Base-by-base conservation (phyloP, 2,329 filamentous ascomycete genomes). In the Sclerotinia trifoliorum region DNA sequence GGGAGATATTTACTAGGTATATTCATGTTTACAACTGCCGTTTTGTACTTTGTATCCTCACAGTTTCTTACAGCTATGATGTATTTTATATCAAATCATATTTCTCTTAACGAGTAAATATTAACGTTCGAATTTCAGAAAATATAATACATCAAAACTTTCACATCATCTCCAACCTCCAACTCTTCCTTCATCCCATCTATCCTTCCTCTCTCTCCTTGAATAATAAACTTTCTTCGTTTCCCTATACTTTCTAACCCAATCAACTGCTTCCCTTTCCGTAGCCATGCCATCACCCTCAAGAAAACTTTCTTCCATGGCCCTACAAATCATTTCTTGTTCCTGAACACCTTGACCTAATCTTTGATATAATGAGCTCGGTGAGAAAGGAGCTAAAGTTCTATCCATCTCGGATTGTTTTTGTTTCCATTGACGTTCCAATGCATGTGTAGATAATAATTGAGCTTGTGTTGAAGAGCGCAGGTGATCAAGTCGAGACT, bases 171-270 rank as follows among this genome's bases (percentile, higher is more conserved):
- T 86, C 95, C 95, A 98, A 0, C 95, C 95, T 15, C 94, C 94
- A 46, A 98, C 94, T 73, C 94, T 85, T 32, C 94, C 93, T 80
- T 98, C 94, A 78, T 98, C 95, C 95, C 95, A 98, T 74, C 95
- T 85, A 75, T 93, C 91, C 79, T 94, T 96, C 73, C 92, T 86
- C 81, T 98, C 95, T 76, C 90, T 88, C 68, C 95, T 85, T 66
- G 94, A 82, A 76, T 95, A 96, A 70, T 90, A 89, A 68, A 90
- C 81, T 74, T 91, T 90, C 77, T 89, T 91, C 13, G 91, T 91
- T 74, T 94, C 93, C 73, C 93, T 85, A 72, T 96, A 91, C 74
- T 90, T 82, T 75, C 89, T 85, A 26, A 97, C 87, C 88, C 95
- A 98, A 70, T 98, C 94, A 2, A 84, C 83, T 35, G 91, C 88